Conservation (phyloP, 2,329 filamentous ascomycete species). For the Scolecobasidium constrictum region DNA sequence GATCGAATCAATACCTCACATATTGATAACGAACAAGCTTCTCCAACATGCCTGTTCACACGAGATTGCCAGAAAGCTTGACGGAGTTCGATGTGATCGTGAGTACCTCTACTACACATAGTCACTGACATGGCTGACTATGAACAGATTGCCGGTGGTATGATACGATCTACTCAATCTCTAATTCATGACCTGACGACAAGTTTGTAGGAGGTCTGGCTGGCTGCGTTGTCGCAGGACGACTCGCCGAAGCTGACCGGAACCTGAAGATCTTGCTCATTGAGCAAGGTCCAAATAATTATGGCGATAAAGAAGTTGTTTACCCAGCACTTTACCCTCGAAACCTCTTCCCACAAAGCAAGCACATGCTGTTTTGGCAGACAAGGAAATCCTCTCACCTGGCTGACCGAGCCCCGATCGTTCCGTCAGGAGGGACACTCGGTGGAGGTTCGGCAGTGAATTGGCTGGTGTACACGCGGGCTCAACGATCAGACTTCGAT, state of each 20-base stretch:
- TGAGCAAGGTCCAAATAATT: slow-evolving; percentile 44
- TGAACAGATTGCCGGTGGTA: not conserved
- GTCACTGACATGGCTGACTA: slow-evolving; percentile 25
- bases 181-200: slow-evolving; percentile 14
- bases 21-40: too few species aligned
- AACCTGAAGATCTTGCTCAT: slow-evolving; percentile 41
- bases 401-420: slow-evolving; percentile 33
- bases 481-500: slow-evolving; percentile 38
- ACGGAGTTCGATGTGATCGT: slow-evolving; percentile 42
- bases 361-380: slow-evolving; percentile 42
- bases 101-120: too few species aligned
- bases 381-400: slow-evolving; percentile 35
- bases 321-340: slow-evolving; percentile 40
- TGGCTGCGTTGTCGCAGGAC: slow-evolving; percentile 38
- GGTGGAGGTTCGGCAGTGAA: slow-evolving; percentile 45
- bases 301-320: slow-evolving; percentile 37
- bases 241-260: slow-evolving; percentile 41
- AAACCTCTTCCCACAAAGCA: slow-evolving; percentile 38
- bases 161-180: slow-evolving; percentile 4
- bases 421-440: slow-evolving; percentile 30
- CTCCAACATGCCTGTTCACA: slow-evolving; percentile 22
- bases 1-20: too few species aligned
- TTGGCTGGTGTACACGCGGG: slow-evolving; percentile 33
- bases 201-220: slow-evolving; percentile 40
- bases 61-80: slow-evolving; percentile 25